Conservation (phyloP, 805 yeast species). For the Lipomyces lipofer region DNA sequence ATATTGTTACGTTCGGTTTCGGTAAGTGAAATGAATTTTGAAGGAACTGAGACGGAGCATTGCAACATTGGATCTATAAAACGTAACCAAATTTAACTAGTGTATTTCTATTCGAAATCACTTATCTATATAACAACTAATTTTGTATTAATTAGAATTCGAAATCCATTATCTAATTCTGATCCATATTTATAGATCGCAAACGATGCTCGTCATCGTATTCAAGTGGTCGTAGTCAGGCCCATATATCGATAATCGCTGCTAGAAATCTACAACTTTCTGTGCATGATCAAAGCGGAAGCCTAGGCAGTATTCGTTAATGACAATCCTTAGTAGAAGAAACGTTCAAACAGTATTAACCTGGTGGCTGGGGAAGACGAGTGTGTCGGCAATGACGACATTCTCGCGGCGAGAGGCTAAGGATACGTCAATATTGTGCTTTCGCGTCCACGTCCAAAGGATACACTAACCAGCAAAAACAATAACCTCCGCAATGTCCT, state of each 20-base stretch:
- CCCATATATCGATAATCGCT: neutral
- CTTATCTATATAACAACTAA: no score
- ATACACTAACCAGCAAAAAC: constrained; percentile 48
- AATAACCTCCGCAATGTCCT: constrained; percentile 74
- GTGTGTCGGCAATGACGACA: constrained; percentile 74
- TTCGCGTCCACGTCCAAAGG: neutral
- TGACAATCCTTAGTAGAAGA: no score
- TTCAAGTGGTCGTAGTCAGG: neutral
- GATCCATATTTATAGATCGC: neutral
- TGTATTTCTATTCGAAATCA: no score
- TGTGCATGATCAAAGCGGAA: constrained; percentile 30
- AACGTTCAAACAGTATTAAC: constrained; percentile 61
- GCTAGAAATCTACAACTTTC: constrained; percentile 16
- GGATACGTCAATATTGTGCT: neutral
- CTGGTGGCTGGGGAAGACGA: constrained; percentile 85
- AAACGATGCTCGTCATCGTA: no score
- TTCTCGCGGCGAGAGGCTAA: constrained; percentile 63
- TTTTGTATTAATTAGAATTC: neutral
- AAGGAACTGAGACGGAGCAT: no score
- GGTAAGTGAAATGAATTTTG: no score
- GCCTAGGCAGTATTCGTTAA: no score
- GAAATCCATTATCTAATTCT: neutral
- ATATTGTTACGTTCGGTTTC: no score
- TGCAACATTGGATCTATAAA: no score
- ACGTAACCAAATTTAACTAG: no score